Evolutionary conservation across 306 rosid species (phyloP).

Genomic region (Vigna angularis): DNA sequence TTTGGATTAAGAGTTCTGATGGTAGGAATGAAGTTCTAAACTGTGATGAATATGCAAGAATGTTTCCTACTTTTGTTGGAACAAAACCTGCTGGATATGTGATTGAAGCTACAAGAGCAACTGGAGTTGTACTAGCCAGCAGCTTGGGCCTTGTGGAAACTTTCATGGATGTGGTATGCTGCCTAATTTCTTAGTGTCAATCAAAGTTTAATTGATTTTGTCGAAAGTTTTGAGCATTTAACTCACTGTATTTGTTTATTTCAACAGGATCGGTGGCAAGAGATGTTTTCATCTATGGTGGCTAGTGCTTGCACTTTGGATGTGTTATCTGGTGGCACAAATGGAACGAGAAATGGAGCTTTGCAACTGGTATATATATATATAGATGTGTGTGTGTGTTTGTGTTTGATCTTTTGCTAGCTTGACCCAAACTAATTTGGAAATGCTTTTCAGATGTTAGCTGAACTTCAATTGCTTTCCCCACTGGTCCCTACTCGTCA

Average conservation of each 20-base stretch:
- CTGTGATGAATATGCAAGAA: slow-evolving; percentile 68
- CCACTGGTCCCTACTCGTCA: slow-evolving; percentile 83
- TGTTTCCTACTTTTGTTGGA: slow-evolving; percentile 54
- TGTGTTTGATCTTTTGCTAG: background rate
- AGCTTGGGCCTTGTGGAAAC: slow-evolving; percentile 67
- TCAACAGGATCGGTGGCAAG: slow-evolving; percentile 77
- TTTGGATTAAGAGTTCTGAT: slow-evolving; percentile 72
- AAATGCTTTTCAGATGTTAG: slow-evolving; percentile 63
- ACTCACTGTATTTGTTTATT: background rate
- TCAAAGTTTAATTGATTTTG: no score
- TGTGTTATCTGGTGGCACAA: slow-evolving; percentile 58
- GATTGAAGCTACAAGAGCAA: slow-evolving; percentile 70
- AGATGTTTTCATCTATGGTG: slow-evolving; percentile 73
- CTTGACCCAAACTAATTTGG: background rate
- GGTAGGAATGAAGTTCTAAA: slow-evolving; percentile 66
- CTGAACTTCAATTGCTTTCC: slow-evolving; percentile 84
- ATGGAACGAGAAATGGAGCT: slow-evolving; percentile 71
- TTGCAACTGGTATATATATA: slow-evolving; percentile 63
- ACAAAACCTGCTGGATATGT: slow-evolving; percentile 56
- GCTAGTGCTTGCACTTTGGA: slow-evolving; percentile 68
- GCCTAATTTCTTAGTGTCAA: slow-evolving; percentile 18
- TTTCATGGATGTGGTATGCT: slow-evolving; percentile 73
- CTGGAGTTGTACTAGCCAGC: slow-evolving; percentile 56
- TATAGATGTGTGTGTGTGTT: background rate
- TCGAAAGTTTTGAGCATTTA: no score